Percentiles rank a stretch among this genome's conserved stretches.
Conservation (phyloP, 2,329 filamentous ascomycete species). For the Paraphaeosphaeria minitans region DNA sequence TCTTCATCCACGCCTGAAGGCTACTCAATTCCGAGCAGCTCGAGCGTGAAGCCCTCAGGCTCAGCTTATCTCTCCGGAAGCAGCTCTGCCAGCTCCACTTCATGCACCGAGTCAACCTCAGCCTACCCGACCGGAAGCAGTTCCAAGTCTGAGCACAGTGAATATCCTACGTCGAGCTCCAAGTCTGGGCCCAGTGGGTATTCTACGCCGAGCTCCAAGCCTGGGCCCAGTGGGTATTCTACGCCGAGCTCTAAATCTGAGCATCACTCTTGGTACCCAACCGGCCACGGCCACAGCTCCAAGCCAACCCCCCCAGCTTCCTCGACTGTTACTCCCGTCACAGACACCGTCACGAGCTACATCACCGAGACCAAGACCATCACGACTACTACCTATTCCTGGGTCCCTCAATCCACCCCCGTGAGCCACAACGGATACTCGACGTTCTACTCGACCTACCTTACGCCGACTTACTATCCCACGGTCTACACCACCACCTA, state of each 20-base stretch:
- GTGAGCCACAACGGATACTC: slow-evolving; percentile 38
- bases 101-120: background rate
- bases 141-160: slow-evolving; percentile 6
- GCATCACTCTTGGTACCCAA: slow-evolving; percentile 2
- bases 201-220: background rate
- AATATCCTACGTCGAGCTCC: background rate
- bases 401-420: slow-evolving; percentile 45
- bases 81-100: slow-evolving; percentile 10
- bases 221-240: background rate
- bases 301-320: slow-evolving; percentile 12
- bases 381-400: slow-evolving; percentile 41
- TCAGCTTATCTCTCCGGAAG: background rate
- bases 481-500: slow-evolving; percentile 36
- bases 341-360: slow-evolving; percentile 36
- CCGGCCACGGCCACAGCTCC: slow-evolving; percentile 11
- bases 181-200: background rate
- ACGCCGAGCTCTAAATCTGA: background rate
- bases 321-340: slow-evolving; percentile 16
- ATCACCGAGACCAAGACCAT: slow-evolving; percentile 33
- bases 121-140: background rate
- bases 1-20: slow-evolving; percentile 13
- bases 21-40: background rate
- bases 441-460: slow-evolving; percentile 47
- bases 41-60: background rate
- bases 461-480: slow-evolving; percentile 43